A percentile compares a stretch with the other conserved stretches of the same genome.
Conservation (phyloP, 2,329 filamentous ascomycete genomes). For the Claviceps sp. region DNA sequence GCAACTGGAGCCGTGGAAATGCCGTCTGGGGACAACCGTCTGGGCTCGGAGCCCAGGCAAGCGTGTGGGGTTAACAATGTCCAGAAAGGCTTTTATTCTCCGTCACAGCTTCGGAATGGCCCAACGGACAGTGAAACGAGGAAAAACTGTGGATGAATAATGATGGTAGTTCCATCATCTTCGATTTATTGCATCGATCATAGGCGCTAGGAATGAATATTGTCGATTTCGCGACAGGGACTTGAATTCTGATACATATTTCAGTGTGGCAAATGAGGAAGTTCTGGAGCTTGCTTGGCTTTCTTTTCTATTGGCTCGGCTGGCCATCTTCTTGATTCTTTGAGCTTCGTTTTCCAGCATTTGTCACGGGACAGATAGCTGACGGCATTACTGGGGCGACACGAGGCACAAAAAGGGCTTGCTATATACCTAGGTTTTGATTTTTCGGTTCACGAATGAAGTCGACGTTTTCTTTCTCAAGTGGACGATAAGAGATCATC, state of each 20-base stretch:
- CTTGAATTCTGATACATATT: neutral
- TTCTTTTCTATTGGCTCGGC: conserved; percentile 5
- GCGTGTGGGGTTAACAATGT: conserved; percentile 71
- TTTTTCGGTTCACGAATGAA: conserved; percentile 6
- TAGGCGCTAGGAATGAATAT: conserved; percentile 5
- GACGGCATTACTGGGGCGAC: conserved; percentile 11
- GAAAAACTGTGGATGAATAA: neutral
- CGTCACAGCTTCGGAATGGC: neutral
- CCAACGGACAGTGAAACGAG: neutral
- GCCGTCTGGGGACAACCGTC: conserved; percentile 78
- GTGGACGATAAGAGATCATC: conserved; percentile 7
- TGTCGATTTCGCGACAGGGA: conserved; percentile 2
- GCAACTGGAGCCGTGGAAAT: conserved; percentile 67
- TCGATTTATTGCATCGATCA: neutral
- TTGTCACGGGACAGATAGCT: conserved; percentile 5
- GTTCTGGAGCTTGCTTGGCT: neutral
- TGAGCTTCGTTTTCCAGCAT: conserved; percentile 3
- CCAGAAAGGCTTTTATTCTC: neutral
- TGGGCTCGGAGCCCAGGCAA: conserved; percentile 73
- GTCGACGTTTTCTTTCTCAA: conserved; percentile 2
- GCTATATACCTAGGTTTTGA: conserved; percentile 11
- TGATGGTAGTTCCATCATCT: neutral
- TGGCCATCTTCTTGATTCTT: conserved; percentile 5
- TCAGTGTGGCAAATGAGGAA: conserved; percentile 13
- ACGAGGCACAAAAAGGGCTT: conserved; percentile 9